A percentile compares a stretch with the other conserved stretches of the same genome.
phyloP scores from a whole-genome alignment of 2,329 filamentous ascomycete species.

The Sarocladium kiliense region DNA sequence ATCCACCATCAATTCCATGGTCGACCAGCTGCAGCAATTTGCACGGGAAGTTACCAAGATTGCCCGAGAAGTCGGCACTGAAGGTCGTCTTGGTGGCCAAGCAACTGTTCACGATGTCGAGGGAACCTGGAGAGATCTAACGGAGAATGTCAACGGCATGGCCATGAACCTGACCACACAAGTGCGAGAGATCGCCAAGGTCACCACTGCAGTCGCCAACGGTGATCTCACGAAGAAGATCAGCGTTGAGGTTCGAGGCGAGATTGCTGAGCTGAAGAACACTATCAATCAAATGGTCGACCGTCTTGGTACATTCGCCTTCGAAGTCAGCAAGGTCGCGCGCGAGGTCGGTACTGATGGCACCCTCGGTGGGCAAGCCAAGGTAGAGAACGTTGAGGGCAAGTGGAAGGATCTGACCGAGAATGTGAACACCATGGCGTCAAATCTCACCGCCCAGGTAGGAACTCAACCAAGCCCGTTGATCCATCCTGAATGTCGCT shows the following conservation, averaged over 20 bases:
- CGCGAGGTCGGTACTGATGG: conserved; percentile 96
- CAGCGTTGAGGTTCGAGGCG: conserved; percentile 85
- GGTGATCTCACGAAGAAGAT: conserved; percentile 96
- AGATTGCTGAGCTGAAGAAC: conserved; percentile 91
- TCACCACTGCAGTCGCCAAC: conserved; percentile 90
- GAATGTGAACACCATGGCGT: conserved; percentile 75
- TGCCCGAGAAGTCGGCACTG: conserved; percentile 92
- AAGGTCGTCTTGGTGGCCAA: conserved; percentile 89
- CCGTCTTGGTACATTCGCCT: conserved; percentile 90
- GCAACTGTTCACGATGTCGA: conserved; percentile 94
- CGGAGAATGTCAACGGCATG: conserved; percentile 96
- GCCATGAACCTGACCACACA: conserved; percentile 97
- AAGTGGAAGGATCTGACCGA: conserved; percentile 98
- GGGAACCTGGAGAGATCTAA: conserved; percentile 95
- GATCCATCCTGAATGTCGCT: neutral
- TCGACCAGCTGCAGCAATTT: conserved; percentile 94
- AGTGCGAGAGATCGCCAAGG: conserved; percentile 94
- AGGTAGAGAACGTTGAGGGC: conserved; percentile 90
- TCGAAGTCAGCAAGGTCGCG: conserved; percentile 92
- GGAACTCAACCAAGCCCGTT: conserved; percentile 11
- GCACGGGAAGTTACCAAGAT: conserved; percentile 96
- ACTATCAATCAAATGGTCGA: conserved; percentile 99
- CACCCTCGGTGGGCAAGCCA: conserved; percentile 86
- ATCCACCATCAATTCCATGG: conserved; percentile 98
- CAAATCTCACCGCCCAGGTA: conserved; percentile 62